These are phyloP conservation scores for Amphibolis antarctica DNA, from an alignment of 106 monocot species.

Conservation along the genomic window DNA sequence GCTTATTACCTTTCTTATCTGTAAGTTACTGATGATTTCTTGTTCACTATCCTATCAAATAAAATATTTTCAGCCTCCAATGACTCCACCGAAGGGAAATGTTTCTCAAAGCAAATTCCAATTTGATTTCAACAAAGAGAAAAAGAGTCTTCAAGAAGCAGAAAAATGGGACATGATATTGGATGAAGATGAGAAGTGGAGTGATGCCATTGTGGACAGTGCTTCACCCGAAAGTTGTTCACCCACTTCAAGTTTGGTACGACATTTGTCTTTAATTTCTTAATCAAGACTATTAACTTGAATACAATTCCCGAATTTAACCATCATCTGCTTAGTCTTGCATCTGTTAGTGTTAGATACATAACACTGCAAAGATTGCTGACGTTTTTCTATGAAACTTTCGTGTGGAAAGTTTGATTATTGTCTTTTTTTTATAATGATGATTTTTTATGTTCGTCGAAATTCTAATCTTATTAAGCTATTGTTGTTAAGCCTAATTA, in stretches of 20 bases:
- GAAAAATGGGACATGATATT: conserved; percentile 31
- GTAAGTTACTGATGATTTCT: neutral
- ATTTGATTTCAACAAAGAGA: conserved; percentile 79
- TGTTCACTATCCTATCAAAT: neutral
- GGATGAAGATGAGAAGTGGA: conserved; percentile 43
- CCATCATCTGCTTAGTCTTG: too few relatives aligned
- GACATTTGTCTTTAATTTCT: neutral
- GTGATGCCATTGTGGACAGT: conserved; percentile 25
- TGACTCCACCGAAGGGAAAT: conserved; percentile 37
- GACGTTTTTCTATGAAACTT: too few relatives aligned
- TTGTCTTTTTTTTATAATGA: too few relatives aligned
- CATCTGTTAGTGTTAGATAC: too few relatives aligned
- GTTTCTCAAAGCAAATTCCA: conserved; percentile 64
- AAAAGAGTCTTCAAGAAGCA: conserved; percentile 60
- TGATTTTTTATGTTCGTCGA: too few relatives aligned
- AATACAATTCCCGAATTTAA: too few relatives aligned
- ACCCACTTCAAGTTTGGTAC: conserved; percentile 30
- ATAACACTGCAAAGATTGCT: too few relatives aligned
- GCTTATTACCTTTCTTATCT: neutral
- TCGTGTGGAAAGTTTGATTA: too few relatives aligned
- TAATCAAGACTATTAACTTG: too few relatives aligned
- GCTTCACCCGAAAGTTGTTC: conserved; percentile 24
- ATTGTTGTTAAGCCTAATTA: too few relatives aligned
- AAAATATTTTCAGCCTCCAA: conserved; percentile 42
- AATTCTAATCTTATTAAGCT: too few relatives aligned